Evolutionary conservation across 768 basidiomycete species (phyloP).

Genomic region (Xerocomus spinulosus): DNA sequence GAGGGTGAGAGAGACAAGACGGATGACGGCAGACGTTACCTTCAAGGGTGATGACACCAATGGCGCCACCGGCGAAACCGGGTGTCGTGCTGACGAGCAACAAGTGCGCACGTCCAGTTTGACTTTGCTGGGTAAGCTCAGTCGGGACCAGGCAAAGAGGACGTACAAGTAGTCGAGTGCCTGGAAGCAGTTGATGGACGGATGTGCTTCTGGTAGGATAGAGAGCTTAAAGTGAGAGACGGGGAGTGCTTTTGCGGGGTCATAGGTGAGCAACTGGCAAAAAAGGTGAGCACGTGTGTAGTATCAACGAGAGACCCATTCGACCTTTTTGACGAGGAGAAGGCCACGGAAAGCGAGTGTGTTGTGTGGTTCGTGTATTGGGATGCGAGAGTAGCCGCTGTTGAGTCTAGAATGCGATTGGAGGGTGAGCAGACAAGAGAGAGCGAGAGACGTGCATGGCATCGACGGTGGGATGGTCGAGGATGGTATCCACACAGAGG

Average conservation of each 20-base stretch:
- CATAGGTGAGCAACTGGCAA: constrained; percentile 76
- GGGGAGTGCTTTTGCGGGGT: constrained; percentile 72
- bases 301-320: no score
- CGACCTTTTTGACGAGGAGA: constrained; percentile 76
- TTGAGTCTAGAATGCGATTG: constrained; percentile 40
- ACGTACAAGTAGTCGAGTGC: constrained; percentile 87
- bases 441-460: constrained; percentile 47
- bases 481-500: constrained; percentile 67
- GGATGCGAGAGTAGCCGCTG: constrained; percentile 92
- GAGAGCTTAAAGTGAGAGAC: constrained; percentile 74
- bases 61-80: constrained; percentile 74
- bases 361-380: constrained; percentile 72
- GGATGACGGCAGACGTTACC: constrained; percentile 35
- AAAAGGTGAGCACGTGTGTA: no score
- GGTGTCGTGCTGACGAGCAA: constrained; percentile 82
- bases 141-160: not conserved
- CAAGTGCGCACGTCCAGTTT: constrained; percentile 92
- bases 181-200: constrained; percentile 90
- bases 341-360: constrained; percentile 73
- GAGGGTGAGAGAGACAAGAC: not conserved
- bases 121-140: constrained; percentile 51
- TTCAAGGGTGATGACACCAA: constrained; percentile 90
- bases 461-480: constrained; percentile 79
- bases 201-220: constrained; percentile 84
- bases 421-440: constrained; percentile 3